Evolutionary conservation across 768 basidiomycete species (phyloP).

Genomic region (Rhodosporidiobolus sp.): DNA sequence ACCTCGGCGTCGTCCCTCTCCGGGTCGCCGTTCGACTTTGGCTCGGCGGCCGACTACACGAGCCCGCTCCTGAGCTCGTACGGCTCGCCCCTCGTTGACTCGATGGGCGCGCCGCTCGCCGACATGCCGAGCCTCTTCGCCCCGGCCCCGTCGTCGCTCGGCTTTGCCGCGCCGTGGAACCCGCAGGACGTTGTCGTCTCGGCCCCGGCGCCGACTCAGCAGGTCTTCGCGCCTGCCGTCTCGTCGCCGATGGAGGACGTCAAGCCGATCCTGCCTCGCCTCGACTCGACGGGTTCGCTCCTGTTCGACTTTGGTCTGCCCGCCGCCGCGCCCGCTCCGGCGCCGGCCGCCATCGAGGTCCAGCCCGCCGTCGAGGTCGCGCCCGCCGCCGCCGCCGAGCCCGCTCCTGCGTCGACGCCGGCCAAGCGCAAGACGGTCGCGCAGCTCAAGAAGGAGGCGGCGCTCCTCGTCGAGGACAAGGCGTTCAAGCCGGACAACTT

Average conservation of each 20-base stretch:
- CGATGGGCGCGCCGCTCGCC: background rate
- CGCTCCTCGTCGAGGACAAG: constrained; percentile 10
- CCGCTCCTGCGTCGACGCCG: background rate
- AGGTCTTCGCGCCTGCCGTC: background rate
- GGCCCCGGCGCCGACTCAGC: background rate
- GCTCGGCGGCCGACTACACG: background rate
- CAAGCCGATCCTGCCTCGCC: constrained; percentile 18
- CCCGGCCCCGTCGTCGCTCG: constrained; percentile 1
- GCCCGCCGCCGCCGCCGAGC: background rate
- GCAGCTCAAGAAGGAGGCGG: constrained; percentile 32
- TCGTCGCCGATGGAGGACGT: constrained; percentile 16
- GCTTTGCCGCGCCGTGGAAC: background rate
- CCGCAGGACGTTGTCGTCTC: background rate
- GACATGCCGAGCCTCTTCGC: constrained; percentile 34
- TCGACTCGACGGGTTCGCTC: constrained; percentile 12
- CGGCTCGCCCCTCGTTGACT: constrained; percentile 17
- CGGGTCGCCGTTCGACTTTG: constrained; percentile 35
- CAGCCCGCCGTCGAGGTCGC: background rate
- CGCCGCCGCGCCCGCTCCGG: background rate
- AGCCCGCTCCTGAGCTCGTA: constrained; percentile 10
- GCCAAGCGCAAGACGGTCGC: constrained; percentile 31
- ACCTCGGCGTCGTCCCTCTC: constrained; percentile 24
- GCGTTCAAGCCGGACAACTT: constrained; percentile 37
- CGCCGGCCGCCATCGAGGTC: background rate
- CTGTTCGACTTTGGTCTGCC: constrained; percentile 19